These are phyloP conservation scores for Daedalea quercina DNA, from an alignment of 768 basidiomycete species.

Conservation along the genomic window DNA sequence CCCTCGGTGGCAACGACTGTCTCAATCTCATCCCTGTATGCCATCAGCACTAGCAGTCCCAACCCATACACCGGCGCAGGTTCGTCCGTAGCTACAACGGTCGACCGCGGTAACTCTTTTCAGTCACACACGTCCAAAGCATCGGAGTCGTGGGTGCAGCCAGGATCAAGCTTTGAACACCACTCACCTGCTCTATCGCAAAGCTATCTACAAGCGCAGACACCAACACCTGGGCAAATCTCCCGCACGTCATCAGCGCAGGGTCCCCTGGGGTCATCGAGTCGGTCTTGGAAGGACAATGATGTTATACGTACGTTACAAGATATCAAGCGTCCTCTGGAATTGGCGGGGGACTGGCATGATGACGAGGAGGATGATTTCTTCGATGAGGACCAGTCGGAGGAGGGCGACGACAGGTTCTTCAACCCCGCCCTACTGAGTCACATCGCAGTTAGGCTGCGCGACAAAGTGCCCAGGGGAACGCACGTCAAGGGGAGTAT, in stretches of 20 bases:
- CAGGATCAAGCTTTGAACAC: neutral
- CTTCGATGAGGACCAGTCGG: constrained; percentile 47
- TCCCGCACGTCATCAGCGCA: constrained; percentile 25
- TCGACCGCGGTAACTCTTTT: constrained; percentile 25
- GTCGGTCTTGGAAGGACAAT: constrained; percentile 17
- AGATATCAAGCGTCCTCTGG: constrained; percentile 31
- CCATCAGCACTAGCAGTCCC: constrained; percentile 8
- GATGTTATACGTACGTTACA: constrained; percentile 21
- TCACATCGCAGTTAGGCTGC: constrained; percentile 82
- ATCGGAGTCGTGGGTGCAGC: constrained; percentile 14
- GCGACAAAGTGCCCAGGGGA: constrained; percentile 84
- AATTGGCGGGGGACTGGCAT: constrained; percentile 38
- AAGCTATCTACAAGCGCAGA: constrained; percentile 17
- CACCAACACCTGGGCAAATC: constrained; percentile 19
- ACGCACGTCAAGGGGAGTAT: constrained; percentile 91
- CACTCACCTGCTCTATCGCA: neutral
- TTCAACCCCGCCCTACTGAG: constrained; percentile 85
- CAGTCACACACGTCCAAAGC: constrained; percentile 20
- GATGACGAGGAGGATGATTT: constrained; percentile 47
- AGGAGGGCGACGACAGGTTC: constrained; percentile 61
- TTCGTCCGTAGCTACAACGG: constrained; percentile 18
- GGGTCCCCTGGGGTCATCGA: constrained; percentile 14
- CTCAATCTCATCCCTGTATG: constrained; percentile 11
- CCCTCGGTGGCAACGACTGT: constrained; percentile 13
- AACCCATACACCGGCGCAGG: neutral